phyloP scores from a whole-genome alignment of 2,329 filamentous ascomycete genomes.

The Xylaria sp. region DNA sequence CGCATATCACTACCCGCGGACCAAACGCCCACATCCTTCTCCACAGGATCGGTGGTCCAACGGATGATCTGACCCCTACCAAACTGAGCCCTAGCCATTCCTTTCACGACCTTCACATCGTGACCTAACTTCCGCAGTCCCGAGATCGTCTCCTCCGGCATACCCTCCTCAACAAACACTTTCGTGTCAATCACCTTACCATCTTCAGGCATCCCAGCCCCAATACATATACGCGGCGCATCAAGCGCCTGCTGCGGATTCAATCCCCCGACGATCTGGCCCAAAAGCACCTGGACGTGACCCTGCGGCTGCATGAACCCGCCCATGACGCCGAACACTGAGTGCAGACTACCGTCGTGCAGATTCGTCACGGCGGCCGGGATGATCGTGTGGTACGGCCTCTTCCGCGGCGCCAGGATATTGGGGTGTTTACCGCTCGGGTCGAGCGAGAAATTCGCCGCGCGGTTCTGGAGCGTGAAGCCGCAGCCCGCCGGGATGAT shows the following conservation, averaged over 20 bases:
- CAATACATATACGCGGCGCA: constrained; percentile 89
- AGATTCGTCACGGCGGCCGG: constrained; percentile 87
- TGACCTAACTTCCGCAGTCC: constrained; percentile 79
- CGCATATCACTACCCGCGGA: constrained; percentile 89
- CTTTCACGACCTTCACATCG: constrained; percentile 74
- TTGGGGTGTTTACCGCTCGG: constrained; percentile 75
- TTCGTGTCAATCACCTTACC: constrained; percentile 61
- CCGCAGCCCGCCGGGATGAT: constrained; percentile 89
- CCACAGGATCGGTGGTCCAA: constrained; percentile 74
- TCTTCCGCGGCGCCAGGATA: constrained; percentile 79
- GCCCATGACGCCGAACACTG: constrained; percentile 95
- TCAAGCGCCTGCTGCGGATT: constrained; percentile 91
- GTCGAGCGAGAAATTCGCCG: constrained; percentile 82
- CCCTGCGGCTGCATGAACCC: constrained; percentile 99
- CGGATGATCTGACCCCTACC: constrained; percentile 89
- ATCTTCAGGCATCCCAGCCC: constrained; percentile 73
- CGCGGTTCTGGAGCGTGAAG: constrained; percentile 94
- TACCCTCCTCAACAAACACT: constrained; percentile 86
- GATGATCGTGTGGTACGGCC: constrained; percentile 98
- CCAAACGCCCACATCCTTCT: constrained; percentile 75
- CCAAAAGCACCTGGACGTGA: constrained; percentile 91
- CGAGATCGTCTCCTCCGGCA: constrained; percentile 73
- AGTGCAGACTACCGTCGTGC: constrained; percentile 78
- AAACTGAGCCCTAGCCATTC: constrained; percentile 75
- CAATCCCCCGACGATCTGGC: constrained; percentile 84